These are phyloP conservation scores for Madurella fahalii DNA, from an alignment of 2,329 filamentous ascomycete genomes.

Conservation along the genomic window DNA sequence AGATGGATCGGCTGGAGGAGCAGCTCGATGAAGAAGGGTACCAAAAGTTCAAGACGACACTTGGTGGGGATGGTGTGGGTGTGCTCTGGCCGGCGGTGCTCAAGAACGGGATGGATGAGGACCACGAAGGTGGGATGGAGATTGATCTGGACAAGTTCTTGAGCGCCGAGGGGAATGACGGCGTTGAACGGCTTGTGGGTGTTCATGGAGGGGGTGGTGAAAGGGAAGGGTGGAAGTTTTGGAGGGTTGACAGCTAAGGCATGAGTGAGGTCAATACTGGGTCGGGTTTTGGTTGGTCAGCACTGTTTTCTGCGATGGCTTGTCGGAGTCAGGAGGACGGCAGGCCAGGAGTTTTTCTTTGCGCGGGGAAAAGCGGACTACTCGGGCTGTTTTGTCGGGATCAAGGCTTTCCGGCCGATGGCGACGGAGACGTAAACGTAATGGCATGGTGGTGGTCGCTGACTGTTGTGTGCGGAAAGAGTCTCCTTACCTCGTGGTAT, in stretches of 20 bases:
- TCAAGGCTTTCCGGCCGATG: neutral
- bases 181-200: slow-evolving; percentile 82
- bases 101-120: slow-evolving; percentile 76
- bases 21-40: slow-evolving; percentile 70
- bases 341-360: neutral
- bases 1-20: slow-evolving; percentile 59
- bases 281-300: neutral
- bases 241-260: slow-evolving; percentile 56
- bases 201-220: slow-evolving; percentile 66
- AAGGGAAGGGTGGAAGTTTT: slow-evolving; percentile 82
- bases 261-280: neutral
- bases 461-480: no score
- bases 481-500: slow-evolving; percentile 9
- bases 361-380: no score
- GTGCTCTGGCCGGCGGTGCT: slow-evolving; percentile 91
- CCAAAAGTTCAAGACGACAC: slow-evolving; percentile 78
- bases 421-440: neutral
- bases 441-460: no score
- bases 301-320: neutral
- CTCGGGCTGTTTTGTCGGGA: neutral
- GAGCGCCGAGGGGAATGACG: slow-evolving; percentile 76
- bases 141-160: slow-evolving; percentile 85
- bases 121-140: slow-evolving; percentile 78
- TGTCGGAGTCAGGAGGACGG: neutral
- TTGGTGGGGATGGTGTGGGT: slow-evolving; percentile 90